These are phyloP conservation scores for Citrus reticulata DNA, from an alignment of 345 rosid species.

Conservation along the genomic window DNA sequence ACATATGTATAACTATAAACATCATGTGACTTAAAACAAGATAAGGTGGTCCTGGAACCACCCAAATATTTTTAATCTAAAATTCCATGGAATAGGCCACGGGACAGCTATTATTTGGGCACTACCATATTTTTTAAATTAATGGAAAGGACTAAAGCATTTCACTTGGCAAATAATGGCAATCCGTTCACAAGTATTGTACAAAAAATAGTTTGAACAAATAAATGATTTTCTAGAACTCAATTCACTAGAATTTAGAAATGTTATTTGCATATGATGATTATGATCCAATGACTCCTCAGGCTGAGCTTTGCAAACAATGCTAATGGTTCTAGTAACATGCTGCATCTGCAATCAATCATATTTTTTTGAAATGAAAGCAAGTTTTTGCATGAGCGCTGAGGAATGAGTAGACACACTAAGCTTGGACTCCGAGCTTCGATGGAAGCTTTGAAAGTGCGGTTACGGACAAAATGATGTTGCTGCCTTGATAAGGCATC, in stretches of 20 bases:
- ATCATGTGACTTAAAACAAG: constrained; percentile 5
- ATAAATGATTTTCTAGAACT: neutral
- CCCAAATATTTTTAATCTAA: neutral
- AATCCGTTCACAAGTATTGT: neutral
- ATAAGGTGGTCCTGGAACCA: constrained; percentile 14
- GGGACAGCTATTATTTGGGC: neutral
- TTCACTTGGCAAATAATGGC: neutral
- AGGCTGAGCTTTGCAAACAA: neutral
- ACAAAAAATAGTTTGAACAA: no score
- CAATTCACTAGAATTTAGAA: neutral
- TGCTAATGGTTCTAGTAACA: neutral
- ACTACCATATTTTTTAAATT: neutral
- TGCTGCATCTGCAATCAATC: neutral
- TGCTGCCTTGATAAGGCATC: neutral
- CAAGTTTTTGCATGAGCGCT: neutral
- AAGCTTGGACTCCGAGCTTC: constrained; percentile 1
- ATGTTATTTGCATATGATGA: neutral
- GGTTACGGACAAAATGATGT: neutral
- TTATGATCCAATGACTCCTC: neutral
- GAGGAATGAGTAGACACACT: no score
- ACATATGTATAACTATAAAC: neutral
- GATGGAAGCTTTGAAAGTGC: neutral
- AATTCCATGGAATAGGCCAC: constrained; percentile 4
- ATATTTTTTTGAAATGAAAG: neutral
- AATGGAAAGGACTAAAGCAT: neutral